Evolutionary conservation across 2,329 filamentous ascomycete species (phyloP).

Genomic region (Pseudogymnoascus sp.): DNA sequence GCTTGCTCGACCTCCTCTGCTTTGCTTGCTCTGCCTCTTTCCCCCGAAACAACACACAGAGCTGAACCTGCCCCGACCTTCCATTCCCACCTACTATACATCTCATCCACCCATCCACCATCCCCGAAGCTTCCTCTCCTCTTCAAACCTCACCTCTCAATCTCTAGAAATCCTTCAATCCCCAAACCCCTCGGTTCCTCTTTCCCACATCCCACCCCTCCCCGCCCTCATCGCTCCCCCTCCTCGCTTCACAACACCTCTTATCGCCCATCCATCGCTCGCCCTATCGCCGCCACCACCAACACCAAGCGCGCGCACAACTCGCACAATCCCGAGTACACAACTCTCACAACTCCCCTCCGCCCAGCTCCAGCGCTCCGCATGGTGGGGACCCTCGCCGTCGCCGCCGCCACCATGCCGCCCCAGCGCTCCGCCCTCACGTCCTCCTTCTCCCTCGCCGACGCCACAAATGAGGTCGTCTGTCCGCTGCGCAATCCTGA

Average conservation of each 20-base stretch:
- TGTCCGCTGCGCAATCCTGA: conserved; percentile 94
- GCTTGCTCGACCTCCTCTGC: neutral
- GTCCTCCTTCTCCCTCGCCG: conserved; percentile 83
- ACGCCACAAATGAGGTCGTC: conserved; percentile 91
- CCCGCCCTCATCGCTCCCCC: neutral
- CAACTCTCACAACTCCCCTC: neutral
- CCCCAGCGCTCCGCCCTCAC: conserved; percentile 70
- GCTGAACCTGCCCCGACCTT: neutral
- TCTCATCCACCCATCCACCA: neutral
- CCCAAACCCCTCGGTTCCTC: neutral
- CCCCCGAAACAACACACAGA: neutral
- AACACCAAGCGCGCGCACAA: neutral
- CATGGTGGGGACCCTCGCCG: conserved; percentile 44
- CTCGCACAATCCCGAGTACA: neutral
- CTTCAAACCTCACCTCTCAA: neutral
- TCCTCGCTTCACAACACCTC: neutral
- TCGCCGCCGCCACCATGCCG: conserved; percentile 54
- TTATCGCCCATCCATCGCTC: neutral
- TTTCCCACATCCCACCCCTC: no score
- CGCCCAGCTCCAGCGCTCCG: conserved; percentile 19
- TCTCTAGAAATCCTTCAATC: neutral
- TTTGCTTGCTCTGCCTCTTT: neutral
- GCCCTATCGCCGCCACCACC: neutral
- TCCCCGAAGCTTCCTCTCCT: neutral
- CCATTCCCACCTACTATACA: neutral